Evolutionary conservation across 768 basidiomycete species (phyloP), one percentile per base, ranked within the genome.

Genomic region (Sutorius australiensis): DNA sequence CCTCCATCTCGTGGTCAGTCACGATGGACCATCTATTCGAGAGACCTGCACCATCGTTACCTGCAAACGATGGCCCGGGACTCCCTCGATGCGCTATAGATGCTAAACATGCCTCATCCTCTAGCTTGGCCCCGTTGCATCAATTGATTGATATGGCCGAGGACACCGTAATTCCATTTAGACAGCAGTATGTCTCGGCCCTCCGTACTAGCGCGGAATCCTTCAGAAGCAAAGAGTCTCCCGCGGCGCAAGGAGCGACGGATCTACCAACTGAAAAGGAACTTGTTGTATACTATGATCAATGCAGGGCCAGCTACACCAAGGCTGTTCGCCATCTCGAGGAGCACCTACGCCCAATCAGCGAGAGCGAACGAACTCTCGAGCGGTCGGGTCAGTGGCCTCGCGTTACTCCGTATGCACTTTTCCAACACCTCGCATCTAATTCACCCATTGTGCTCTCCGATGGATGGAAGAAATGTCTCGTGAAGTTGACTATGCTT

Each of bases 351-450:
- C 59, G 11, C 50, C 61, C 69, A 2, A 41, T 12, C 21, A 63
- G 42, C 30, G 6, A 17, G 9, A 51, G 51, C 2, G 69, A 72
- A 52, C 33, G 31, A 5, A 53, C 62, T 5, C 30, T 69, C 2
- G 19, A 41, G 12, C 32, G 37, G 16, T 55, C 67, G 0, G 69
- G 69, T 6, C 61, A 69, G 51, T 77, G 76, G 75, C 77, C 77
- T 12, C 65, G 69, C 6, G 48, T 73, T 14, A 72, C 72, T 5
- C 24, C 61, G 2, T 60, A 60, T 40, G 45, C 59, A 3, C 63
- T 78, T 16, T 60, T 77, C n/a, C 51, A 49, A 14, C 55, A 37
- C 7, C 61, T 77, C 39, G 64, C 69, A 9, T 67, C 64, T 13
- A 56, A 62, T 6, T 65, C 66, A 3, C 19, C 32, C 0, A 57